Evolutionary conservation across 768 basidiomycete genomes (phyloP).

Genomic region (Fistulinella prunicolor): DNA sequence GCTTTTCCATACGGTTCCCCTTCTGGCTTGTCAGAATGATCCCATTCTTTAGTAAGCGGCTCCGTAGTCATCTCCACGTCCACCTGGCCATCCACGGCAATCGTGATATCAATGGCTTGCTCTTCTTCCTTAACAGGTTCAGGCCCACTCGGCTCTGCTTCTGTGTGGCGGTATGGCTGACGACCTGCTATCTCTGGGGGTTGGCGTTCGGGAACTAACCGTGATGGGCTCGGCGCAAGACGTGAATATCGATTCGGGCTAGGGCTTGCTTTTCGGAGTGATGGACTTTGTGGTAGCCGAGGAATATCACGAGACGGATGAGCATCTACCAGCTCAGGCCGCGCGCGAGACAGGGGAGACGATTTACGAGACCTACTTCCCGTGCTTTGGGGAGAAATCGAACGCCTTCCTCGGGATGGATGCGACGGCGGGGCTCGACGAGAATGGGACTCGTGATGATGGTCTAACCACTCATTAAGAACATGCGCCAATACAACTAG

Average conservation of each 20-base stretch:
- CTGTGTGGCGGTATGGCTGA: neutral
- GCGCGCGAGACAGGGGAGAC: constrained; percentile 15
- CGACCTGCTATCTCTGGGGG: constrained; percentile 1
- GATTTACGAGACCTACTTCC: constrained; percentile 24
- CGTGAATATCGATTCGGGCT: constrained; percentile 10
- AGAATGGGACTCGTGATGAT: constrained; percentile 9
- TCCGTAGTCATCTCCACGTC: constrained; percentile 10
- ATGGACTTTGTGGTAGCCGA: constrained; percentile 12
- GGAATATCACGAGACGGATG: constrained; percentile 9
- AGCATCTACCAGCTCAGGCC: constrained; percentile 11
- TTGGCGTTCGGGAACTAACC: constrained; percentile 1
- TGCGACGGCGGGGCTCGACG: constrained; percentile 16
- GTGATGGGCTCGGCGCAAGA: constrained; percentile 11
- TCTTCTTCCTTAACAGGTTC: constrained; percentile 5
- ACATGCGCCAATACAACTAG: neutral
- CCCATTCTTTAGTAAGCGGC: constrained; percentile 12
- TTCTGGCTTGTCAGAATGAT: constrained; percentile 13
- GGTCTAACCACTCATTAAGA: constrained; percentile 12
- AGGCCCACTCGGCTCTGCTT: neutral
- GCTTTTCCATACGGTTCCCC: constrained; percentile 18
- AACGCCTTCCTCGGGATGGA: constrained; percentile 21
- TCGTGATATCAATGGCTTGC: neutral
- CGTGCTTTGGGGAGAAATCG: constrained; percentile 18
- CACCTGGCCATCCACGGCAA: constrained; percentile 1
- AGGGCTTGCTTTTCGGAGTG: constrained; percentile 13